Percentiles rank a stretch among this genome's conserved stretches.
Conservation (phyloP, 306 rosid genomes). For the Lathyrus aphaca region DNA sequence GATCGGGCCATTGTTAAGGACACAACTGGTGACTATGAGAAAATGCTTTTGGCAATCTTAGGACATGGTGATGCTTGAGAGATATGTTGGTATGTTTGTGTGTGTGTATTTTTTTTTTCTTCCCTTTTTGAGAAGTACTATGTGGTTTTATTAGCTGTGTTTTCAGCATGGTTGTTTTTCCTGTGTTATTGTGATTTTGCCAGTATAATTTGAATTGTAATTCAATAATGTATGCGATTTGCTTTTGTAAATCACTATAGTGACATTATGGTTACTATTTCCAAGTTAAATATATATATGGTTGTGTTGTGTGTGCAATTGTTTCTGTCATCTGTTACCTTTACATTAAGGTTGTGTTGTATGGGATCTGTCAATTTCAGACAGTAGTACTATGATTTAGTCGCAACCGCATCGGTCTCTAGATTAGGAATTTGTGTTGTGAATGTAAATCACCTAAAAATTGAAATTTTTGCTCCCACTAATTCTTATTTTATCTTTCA, state of each 20-base stretch:
- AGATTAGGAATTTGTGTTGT: too few species aligned
- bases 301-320: background rate
- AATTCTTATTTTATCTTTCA: too few species aligned
- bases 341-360: background rate
- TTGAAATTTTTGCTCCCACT: too few species aligned
- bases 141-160: constrained; percentile 30
- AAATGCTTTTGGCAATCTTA: constrained; percentile 44
- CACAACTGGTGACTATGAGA: constrained; percentile 47
- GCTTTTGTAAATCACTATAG: constrained; percentile 19
- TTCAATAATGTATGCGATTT: background rate
- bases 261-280: constrained; percentile 22
- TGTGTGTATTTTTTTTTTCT: background rate
- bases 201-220: constrained; percentile 3
- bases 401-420: too few species aligned
- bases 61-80: constrained; percentile 45
- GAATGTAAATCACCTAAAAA: too few species aligned
- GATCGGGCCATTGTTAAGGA: constrained; percentile 51
- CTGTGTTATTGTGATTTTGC: constrained; percentile 28
- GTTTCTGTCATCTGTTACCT: background rate
- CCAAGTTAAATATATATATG: constrained; percentile 1
- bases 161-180: constrained; percentile 33
- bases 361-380: too few species aligned
- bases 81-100: background rate
- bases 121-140: background rate
- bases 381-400: too few species aligned